These are phyloP conservation scores for Globisporangium recalcitrans DNA, from an alignment of 352 stramenopile genomes.

Conservation along the genomic window DNA sequence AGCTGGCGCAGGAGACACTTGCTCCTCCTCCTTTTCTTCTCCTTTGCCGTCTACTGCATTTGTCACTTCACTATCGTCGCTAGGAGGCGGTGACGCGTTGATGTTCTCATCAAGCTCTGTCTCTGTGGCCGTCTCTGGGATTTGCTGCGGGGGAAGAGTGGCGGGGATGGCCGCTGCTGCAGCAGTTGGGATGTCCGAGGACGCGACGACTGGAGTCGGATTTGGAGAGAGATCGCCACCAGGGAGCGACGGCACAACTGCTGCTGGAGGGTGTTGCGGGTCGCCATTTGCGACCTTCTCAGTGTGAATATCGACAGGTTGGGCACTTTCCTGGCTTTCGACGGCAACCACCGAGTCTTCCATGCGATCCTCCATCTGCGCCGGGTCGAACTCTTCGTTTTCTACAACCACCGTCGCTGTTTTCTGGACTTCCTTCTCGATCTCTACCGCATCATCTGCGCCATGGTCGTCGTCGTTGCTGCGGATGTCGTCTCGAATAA, in stretches of 20 bases:
- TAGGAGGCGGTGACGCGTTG: neutral
- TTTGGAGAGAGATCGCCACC: neutral
- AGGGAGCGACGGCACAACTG: neutral
- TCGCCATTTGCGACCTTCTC: too few species aligned
- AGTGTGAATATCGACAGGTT: neutral
- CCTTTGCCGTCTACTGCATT: neutral
- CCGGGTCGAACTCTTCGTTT: neutral
- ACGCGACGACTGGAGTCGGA: neutral
- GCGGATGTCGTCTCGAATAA: neutral
- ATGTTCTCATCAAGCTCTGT: neutral
- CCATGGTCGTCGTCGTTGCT: neutral
- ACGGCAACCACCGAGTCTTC: neutral
- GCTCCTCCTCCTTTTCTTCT: neutral
- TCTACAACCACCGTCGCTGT: neutral
- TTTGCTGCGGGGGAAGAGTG: neutral
- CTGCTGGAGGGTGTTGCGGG: neutral
- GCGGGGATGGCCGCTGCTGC: neutral
- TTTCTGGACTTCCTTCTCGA: neutral
- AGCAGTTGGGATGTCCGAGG: neutral
- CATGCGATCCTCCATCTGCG: conserved; percentile 1
- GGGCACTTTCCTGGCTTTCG: neutral
- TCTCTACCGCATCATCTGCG: neutral
- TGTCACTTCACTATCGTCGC: neutral
- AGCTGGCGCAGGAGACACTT: neutral
- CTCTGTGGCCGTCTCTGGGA: neutral